Conservation (phyloP, 2,329 filamentous ascomycete species). For the Xylaria sp. region DNA sequence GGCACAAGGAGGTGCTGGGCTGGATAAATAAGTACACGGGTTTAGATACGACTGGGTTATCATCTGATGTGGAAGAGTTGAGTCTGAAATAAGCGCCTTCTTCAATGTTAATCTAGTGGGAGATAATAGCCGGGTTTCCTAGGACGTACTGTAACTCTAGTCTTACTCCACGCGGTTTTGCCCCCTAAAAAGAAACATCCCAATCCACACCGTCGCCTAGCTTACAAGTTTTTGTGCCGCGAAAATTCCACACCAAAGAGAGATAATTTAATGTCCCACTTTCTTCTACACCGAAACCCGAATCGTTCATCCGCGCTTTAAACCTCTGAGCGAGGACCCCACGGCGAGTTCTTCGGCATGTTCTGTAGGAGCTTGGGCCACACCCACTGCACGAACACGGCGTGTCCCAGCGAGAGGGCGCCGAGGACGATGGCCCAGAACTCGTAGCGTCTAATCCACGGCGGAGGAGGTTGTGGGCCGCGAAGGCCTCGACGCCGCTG, state of each 20-base stretch:
- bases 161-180: neutral
- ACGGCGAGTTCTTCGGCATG: neutral
- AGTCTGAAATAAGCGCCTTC: slow-evolving; percentile 33
- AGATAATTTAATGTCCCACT: neutral
- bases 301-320: neutral
- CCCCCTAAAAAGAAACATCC: neutral
- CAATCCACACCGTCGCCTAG: neutral
- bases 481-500: neutral
- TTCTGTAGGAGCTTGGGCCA: slow-evolving; percentile 6
- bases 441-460: slow-evolving; percentile 23
- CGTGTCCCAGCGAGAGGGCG: slow-evolving; percentile 5
- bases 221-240: neutral
- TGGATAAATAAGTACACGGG: slow-evolving; percentile 77
- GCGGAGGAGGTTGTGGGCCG: neutral
- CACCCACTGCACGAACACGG: slow-evolving; percentile 26
- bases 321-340: no score
- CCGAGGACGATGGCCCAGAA: slow-evolving; percentile 32
- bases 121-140: neutral
- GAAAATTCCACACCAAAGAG: neutral
- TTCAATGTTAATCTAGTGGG: neutral
- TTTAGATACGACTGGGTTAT: slow-evolving; percentile 50
- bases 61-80: slow-evolving; percentile 39
- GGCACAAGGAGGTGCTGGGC: slow-evolving; percentile 86
- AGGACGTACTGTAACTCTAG: neutral
- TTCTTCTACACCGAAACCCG: neutral